Conservation (phyloP, 306 rosid species). For the Echinosophora koreensis region DNA sequence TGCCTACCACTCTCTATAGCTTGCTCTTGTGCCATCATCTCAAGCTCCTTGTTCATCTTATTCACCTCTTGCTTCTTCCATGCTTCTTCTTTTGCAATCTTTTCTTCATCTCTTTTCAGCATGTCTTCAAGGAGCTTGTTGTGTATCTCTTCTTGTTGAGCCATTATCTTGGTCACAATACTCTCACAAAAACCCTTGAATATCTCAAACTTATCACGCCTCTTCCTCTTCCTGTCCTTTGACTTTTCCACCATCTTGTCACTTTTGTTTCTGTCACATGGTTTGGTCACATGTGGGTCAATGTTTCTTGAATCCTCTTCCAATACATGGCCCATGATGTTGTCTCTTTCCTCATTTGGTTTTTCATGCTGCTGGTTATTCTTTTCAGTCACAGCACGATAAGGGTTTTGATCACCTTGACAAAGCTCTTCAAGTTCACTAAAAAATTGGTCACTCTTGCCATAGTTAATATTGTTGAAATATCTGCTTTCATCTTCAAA, state of each 20-base stretch:
- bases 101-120: constrained; percentile 80
- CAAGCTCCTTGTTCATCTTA: constrained; percentile 85
- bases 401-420: constrained; percentile 36
- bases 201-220: constrained; percentile 63
- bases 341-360: constrained; percentile 7
- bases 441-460: constrained; percentile 59
- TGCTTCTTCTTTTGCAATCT: constrained; percentile 71
- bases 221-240: constrained; percentile 62
- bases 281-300: neutral
- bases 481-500: constrained; percentile 87
- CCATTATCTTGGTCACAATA: constrained; percentile 78
- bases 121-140: constrained; percentile 74
- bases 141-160: constrained; percentile 85
- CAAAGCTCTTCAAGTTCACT: constrained; percentile 75
- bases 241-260: neutral
- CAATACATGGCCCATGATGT: constrained; percentile 27
- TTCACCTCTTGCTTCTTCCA: constrained; percentile 89
- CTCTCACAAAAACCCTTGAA: constrained; percentile 79
- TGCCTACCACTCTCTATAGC: constrained; percentile 79
- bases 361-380: too few relatives aligned
- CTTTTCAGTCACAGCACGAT: neutral
- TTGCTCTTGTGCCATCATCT: constrained; percentile 80
- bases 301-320: constrained; percentile 36
- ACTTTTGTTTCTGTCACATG: neutral
- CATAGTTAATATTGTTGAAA: constrained; percentile 64